phyloP scores from a whole-genome alignment of 2,329 filamentous ascomycete species.

The Aspergillus sp. region DNA sequence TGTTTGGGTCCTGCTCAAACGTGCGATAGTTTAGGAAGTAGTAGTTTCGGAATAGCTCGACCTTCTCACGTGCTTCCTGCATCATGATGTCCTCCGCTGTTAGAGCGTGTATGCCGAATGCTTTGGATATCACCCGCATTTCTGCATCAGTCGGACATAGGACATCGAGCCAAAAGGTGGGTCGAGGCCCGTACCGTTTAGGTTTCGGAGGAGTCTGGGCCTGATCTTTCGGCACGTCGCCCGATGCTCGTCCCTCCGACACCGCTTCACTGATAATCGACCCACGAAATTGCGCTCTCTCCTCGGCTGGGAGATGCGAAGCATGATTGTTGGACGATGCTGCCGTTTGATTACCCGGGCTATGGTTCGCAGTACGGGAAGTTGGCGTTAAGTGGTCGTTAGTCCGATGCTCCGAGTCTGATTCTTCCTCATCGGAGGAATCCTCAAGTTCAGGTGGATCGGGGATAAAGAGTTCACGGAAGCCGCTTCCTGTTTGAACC shows the following conservation, averaged over 20 bases:
- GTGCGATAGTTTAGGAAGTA: slow-evolving; percentile 99
- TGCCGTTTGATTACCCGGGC: slow-evolving; percentile 1
- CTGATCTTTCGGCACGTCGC: slow-evolving; percentile 24
- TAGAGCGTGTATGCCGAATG: slow-evolving; percentile 93
- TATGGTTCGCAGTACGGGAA: slow-evolving; percentile 3
- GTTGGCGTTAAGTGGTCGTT: slow-evolving; percentile 17
- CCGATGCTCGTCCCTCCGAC: slow-evolving; percentile 28
- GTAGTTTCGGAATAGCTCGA: slow-evolving; percentile 94
- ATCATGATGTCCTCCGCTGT: slow-evolving; percentile 97
- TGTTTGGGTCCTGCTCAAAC: slow-evolving; percentile 91
- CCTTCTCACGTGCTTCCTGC: slow-evolving; percentile 96
- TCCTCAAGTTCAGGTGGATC: slow-evolving; percentile 76
- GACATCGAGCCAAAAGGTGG: slow-evolving; percentile 96
- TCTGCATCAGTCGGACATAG: slow-evolving; percentile 87
- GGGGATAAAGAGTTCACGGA: slow-evolving; percentile 85
- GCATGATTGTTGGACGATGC: slow-evolving; percentile 19
- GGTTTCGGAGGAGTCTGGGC: slow-evolving; percentile 24
- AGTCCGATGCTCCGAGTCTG: slow-evolving; percentile 28
- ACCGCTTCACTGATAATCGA: slow-evolving; percentile 37
- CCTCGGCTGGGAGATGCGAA: slow-evolving; percentile 11
- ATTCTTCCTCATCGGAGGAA: slow-evolving; percentile 66
- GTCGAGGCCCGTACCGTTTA: slow-evolving; percentile 72
- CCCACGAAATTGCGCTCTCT: slow-evolving; percentile 28
- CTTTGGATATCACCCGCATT: slow-evolving; percentile 89
- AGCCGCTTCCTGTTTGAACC: slow-evolving; percentile 78